Evolutionary conservation across 2,329 filamentous ascomycete species (phyloP), one percentile per base, ranked within the genome.

Genomic region (Metarhizium humberi): DNA sequence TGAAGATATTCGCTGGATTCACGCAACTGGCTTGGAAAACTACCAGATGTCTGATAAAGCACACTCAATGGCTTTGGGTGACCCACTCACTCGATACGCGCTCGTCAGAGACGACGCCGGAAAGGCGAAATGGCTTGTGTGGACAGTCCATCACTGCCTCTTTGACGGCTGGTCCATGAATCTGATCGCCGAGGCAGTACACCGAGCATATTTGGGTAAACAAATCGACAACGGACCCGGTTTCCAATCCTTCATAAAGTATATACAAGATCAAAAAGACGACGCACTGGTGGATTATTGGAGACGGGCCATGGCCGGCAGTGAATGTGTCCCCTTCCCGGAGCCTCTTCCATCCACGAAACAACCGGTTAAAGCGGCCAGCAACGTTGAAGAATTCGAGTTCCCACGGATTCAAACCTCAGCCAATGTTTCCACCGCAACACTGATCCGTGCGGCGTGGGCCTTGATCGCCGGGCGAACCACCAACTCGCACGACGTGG

Each of bases 401-500:
- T 20, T 20, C 3, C 20, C 20, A 20, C 77, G 4, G 72, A 78
- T 59, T 76, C 73, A 1, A 64, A 77, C 3, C 64, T 79, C 1
- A 74, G 78, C 25, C 18, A 50, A 62, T 20, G 20, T 20, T 20
- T 20, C 59, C 0, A 50, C 52, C 2, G 53, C 62, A 0, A 62
- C 53, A 0, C 3, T 62, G 3, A 40, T 65, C 14, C 56, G 59
- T 1, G 74, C 77, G 34, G 80, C 81, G 0, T 74, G 78, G 62
- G 73, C 75, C 8, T 74, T 78, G 51, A 62, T 85, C 1, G 61
- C 82, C 4, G 67, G 73, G 18, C 67, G 69, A 6, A 84, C 84
- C 58, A 63, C 72, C 2, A 78, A 57, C 2, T 57, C 56, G 0
- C 42, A 68, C 1, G 73, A 76, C 52, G 65, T 76, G 10, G 63